Conservation (phyloP, 78 protist species). For the Chrysochromulina tobinii region DNA sequence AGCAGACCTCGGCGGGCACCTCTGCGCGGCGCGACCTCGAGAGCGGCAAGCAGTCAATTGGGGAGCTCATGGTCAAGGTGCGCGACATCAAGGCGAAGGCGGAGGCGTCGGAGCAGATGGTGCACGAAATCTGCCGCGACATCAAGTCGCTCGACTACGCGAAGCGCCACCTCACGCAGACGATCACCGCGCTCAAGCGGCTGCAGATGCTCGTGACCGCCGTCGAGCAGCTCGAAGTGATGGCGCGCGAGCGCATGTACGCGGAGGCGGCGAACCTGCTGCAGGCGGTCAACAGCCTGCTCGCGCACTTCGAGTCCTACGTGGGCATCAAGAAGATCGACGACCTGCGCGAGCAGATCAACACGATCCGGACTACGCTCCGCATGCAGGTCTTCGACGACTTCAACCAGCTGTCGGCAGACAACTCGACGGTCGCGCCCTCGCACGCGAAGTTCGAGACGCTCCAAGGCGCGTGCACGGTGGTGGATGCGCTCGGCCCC, state of each 20-base stretch:
- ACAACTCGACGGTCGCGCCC: not conserved
- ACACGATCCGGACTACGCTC: not conserved
- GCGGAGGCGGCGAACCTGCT: slow-evolving; percentile 26
- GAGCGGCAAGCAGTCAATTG: slow-evolving; percentile 60
- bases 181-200: slow-evolving; percentile 74
- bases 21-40: slow-evolving; percentile 70
- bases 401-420: not conserved
- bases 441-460: not conserved
- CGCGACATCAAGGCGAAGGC: slow-evolving; percentile 72
- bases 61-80: slow-evolving; percentile 69
- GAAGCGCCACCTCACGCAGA: slow-evolving; percentile 75
- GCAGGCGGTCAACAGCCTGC: slow-evolving; percentile 22
- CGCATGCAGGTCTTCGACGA: slow-evolving; percentile 8
- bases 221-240: not conserved
- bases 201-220: slow-evolving; percentile 64
- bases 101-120: slow-evolving; percentile 77
- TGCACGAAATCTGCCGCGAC: slow-evolving; percentile 81
- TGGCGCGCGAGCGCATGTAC: slow-evolving; percentile 15
- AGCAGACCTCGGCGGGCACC: slow-evolving; percentile 54
- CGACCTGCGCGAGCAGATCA: not conserved
- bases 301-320: slow-evolving; percentile 38
- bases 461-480: slow-evolving; percentile 23
- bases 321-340: not conserved
- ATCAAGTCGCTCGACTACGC: slow-evolving; percentile 86
- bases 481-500: slow-evolving; percentile 6